These are phyloP conservation scores for Oidiodendron maius DNA, from an alignment of 495 filamentous ascomycete genomes.

Conservation along the genomic window DNA sequence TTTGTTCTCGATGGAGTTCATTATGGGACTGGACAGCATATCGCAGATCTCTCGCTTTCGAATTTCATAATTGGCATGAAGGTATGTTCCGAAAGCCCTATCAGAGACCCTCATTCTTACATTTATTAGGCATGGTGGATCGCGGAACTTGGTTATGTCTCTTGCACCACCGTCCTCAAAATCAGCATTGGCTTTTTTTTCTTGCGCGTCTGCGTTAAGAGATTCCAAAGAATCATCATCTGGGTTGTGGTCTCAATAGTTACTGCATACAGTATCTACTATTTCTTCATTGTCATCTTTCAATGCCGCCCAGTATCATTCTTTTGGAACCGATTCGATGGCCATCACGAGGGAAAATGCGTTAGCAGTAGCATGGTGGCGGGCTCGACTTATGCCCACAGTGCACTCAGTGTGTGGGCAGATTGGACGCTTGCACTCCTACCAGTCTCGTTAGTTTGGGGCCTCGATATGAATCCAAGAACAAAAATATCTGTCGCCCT, in stretches of 20 bases:
- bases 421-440: slow-evolving; percentile 30
- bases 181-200: slow-evolving; percentile 35
- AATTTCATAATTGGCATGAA: slow-evolving; percentile 11
- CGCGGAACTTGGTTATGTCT: slow-evolving; percentile 27
- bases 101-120: background rate
- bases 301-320: slow-evolving; percentile 34
- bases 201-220: slow-evolving; percentile 29
- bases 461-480: slow-evolving; percentile 24
- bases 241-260: slow-evolving; percentile 20
- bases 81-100: background rate
- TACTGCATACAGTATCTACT: slow-evolving; percentile 23
- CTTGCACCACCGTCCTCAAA: slow-evolving; percentile 30
- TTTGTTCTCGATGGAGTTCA: slow-evolving; percentile 13
- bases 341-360: slow-evolving; percentile 15
- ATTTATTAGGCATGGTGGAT: background rate
- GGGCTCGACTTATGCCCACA: slow-evolving; percentile 24
- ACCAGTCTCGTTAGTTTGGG: slow-evolving; percentile 28
- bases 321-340: slow-evolving; percentile 29
- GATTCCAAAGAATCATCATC: slow-evolving; percentile 30
- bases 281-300: slow-evolving; percentile 34
- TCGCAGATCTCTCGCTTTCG: background rate
- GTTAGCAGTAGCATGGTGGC: slow-evolving; percentile 12
- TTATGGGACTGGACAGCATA: slow-evolving; percentile 13
- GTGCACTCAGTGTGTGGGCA: slow-evolving; percentile 20
- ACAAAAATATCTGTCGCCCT: slow-evolving; percentile 27